A percentile compares a stretch with the other conserved stretches of the same genome.
Conservation (phyloP, 208 protist genomes). For the Leishmania tarentolae region DNA sequence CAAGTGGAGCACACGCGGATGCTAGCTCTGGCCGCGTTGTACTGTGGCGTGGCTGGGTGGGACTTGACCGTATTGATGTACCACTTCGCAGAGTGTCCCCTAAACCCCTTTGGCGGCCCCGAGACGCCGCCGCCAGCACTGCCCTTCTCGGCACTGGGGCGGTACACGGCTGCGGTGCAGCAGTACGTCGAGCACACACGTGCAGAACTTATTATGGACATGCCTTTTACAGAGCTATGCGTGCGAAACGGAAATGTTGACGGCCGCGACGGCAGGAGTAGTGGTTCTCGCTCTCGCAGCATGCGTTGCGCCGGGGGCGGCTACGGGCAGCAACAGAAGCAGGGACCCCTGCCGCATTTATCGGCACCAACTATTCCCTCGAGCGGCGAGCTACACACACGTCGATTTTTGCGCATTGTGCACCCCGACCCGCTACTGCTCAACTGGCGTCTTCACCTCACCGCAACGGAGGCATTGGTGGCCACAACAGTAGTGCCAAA, state of each 20-base stretch:
- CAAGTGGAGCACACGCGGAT: conserved; percentile 50
- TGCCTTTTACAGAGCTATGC: conserved; percentile 17
- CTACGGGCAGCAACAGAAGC: not conserved
- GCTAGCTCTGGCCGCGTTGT: conserved; percentile 42
- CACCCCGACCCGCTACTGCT: conserved; percentile 46
- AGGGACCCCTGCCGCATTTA: not conserved
- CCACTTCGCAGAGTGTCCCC: conserved; percentile 44
- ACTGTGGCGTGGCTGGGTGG: conserved; percentile 40
- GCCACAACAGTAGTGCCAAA: not conserved
- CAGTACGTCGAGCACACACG: conserved; percentile 38
- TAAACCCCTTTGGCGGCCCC: conserved; percentile 10
- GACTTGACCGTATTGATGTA: conserved; percentile 53
- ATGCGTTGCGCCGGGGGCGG: conserved; percentile 5
- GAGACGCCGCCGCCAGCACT: conserved; percentile 12
- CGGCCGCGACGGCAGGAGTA: not conserved
- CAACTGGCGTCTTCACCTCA: conserved; percentile 31
- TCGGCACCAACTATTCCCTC: conserved; percentile 25
- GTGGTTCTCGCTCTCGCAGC: not conserved
- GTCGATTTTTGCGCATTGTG: conserved; percentile 56
- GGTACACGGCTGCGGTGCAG: conserved; percentile 50
- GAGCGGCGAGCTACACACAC: conserved; percentile 53
- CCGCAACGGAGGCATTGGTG: conserved; percentile 20
- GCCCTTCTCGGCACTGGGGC: conserved; percentile 30
- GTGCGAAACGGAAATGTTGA: not conserved
- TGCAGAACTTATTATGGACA: conserved; percentile 27